Base-by-base conservation (phyloP, 2,329 filamentous ascomycete species). In the Neofusicoccum laricinum region DNA sequence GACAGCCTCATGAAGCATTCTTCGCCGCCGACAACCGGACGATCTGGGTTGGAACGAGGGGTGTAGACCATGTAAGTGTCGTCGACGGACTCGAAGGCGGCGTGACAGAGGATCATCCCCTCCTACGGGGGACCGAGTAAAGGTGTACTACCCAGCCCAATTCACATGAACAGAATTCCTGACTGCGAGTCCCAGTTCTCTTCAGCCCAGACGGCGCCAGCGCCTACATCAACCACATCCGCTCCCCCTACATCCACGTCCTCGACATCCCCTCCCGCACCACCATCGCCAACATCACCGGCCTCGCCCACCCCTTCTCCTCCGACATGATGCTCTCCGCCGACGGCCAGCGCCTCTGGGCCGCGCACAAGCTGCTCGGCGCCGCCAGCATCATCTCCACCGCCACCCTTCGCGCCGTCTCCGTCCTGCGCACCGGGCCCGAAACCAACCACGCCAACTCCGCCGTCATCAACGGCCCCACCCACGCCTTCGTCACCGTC, bases 151-250 rank as follows among this genome's bases (percentile, higher is more conserved):
- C 21, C n/a, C 4, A 5, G 15, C 2, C 7, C 6, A 12, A 25
- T 32, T 14, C 2, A 5, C 32, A 10, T 2, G 7, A 25, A 15
- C 15, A 10, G 15, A 30, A 6, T 4, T 2, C 10, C 46, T 32
- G 21, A 41, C 11, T 21, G 12, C 19, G 12, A 38, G 4, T 12
- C 2, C 14, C 14, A 55, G 66, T 66, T 5, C 51, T 67, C 10
- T 67, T 67, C 53, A 61, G 50, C 57, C 66, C 61, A 3, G 61
- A 67, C 40, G 61, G 66, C 4, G 48, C 45, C 8, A 59, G 14
- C 2, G 66, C 64, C 1, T 67, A 66, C 40, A 64, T 61, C 25
- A 67, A 67, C 59, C 66, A 67, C 43, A 67, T 66, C 17, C 58
- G 64, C 21, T 40, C 64, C 4, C 17, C 66, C 1, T 65, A 25